Percentiles rank a stretch among this genome's conserved stretches.
Conservation (phyloP, 2,329 filamentous ascomycete species). For the Xylariomycetidae sp. region DNA sequence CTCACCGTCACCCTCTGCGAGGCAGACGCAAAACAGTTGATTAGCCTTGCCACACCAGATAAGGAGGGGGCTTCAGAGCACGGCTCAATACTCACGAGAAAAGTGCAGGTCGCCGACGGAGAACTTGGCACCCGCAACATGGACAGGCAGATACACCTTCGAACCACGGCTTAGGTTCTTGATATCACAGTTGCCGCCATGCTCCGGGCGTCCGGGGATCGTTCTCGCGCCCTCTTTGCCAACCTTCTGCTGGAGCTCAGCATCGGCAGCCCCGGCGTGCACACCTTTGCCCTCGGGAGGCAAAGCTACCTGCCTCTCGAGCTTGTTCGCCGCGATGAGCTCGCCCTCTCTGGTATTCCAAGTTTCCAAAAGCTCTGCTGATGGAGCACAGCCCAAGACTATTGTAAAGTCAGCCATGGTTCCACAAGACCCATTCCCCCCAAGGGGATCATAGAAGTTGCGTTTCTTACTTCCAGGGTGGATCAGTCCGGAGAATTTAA, state of each 20-base stretch:
- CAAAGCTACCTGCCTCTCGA: conserved; percentile 68
- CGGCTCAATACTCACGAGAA: conserved; percentile 50
- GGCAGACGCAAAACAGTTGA: not conserved
- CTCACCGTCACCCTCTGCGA: conserved; percentile 76
- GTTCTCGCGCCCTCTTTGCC: conserved; percentile 77
- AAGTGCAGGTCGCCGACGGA: conserved; percentile 87
- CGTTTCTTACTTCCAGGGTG: conserved; percentile 92
- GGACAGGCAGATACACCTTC: conserved; percentile 83
- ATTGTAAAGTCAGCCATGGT: too few relatives aligned
- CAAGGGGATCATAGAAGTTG: too few relatives aligned
- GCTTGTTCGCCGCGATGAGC: conserved; percentile 65
- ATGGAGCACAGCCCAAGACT: conserved; percentile 86
- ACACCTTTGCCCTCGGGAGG: conserved; percentile 68
- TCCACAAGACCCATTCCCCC: too few relatives aligned
- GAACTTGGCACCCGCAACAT: conserved; percentile 84
- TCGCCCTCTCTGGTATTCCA: conserved; percentile 85
- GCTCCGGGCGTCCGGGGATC: conserved; percentile 77
- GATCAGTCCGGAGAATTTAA: conserved; percentile 84
- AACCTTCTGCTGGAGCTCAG: conserved; percentile 59
- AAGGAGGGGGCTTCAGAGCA: too few relatives aligned
- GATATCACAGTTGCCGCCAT: conserved; percentile 89
- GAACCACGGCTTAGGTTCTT: conserved; percentile 77
- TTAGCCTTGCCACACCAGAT: too few relatives aligned
- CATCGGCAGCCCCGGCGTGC: conserved; percentile 64
- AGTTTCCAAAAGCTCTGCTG: conserved; percentile 66